Conservation (phyloP, 805 yeast genomes). For the Teunomyces stri region DNA sequence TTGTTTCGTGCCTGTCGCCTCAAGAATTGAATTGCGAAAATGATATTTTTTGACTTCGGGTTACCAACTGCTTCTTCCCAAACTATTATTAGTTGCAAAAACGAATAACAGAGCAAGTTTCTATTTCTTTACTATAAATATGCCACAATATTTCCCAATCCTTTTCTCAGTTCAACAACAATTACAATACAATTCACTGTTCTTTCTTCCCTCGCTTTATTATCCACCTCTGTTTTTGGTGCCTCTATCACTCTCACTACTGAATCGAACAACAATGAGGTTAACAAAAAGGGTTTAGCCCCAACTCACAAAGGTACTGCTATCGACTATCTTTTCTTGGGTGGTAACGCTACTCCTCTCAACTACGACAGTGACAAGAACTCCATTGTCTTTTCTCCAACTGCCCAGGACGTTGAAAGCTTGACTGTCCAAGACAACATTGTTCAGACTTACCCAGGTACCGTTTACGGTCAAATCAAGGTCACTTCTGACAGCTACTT, state of each 20-base stretch:
- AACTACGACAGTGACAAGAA: slow-evolving; percentile 14
- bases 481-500: slow-evolving; percentile 15
- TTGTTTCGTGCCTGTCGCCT: too few species aligned
- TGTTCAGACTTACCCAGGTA: slow-evolving; percentile 8
- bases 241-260: slow-evolving; percentile 4
- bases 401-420: not conserved
- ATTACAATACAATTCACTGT: slow-evolving; percentile 1
- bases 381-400: not conserved
- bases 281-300: slow-evolving; percentile 6
- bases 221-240: slow-evolving; percentile 5
- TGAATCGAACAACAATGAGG: slow-evolving; percentile 1
- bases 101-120: not conserved
- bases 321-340: slow-evolving; percentile 35
- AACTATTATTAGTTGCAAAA: too few species aligned
- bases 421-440: slow-evolving; percentile 3
- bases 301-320: slow-evolving; percentile 44
- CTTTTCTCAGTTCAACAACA: not conserved
- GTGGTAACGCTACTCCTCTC: slow-evolving; percentile 16
- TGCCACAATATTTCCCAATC: too few species aligned
- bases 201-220: slow-evolving; percentile 6
- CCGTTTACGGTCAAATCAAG: slow-evolving; percentile 2
- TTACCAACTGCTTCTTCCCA: too few species aligned
- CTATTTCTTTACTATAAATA: not conserved
- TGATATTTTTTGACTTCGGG: too few species aligned
- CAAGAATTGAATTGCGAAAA: too few species aligned